Evolutionary conservation across 2,329 filamentous ascomycete species (phyloP), one percentile per base, ranked within the genome.

Genomic region (Metarhizium rileyi): DNA sequence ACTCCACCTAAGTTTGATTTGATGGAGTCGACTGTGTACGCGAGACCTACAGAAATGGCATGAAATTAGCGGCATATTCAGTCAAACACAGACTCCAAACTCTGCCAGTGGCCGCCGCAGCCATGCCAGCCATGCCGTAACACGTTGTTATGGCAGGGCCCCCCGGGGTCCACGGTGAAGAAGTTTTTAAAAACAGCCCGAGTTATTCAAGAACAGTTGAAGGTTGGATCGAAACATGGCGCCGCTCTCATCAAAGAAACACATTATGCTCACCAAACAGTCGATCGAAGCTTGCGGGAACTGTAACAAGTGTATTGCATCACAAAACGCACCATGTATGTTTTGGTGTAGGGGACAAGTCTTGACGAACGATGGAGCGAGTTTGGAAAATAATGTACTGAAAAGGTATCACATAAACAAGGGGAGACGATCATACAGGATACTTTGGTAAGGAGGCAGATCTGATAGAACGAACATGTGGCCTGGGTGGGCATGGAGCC

Each of bases 1-100:
- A 56, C 51, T 53, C 55, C 20, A 38, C 50, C n/a, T 56, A 46
- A 53, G 12, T 49, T 50, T 50, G 48, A 48, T 50, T 52, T 52
- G 51, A 41, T 35, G 35, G 26, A 43, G 35, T 35, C 42, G 30
- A 43, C 27, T 45, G 25, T 38, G 30, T 7, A 26, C 33, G 20
- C 18, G 16, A 27, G 30, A 47, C 20, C 40, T 44, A 22, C 18
- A 2, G 38, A 42, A 46, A 45, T 26, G 45, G 43, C 28, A 30
- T 18, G 33, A 41, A 47, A 46, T 41, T 44, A 7, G 36, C 12
- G n/a, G 20, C 7, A 38, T 9, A 9, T 14, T 38, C 7, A 22
- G 7, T 41, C 30, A 6, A 28, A 25, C 16, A 6, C 20, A 22
- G 22, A 23, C 14, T 42, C 22, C 18, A 14, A 10, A 14, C 38